Conservation (phyloP, 108 stramenopile species). For the Nitzschia sp. region DNA sequence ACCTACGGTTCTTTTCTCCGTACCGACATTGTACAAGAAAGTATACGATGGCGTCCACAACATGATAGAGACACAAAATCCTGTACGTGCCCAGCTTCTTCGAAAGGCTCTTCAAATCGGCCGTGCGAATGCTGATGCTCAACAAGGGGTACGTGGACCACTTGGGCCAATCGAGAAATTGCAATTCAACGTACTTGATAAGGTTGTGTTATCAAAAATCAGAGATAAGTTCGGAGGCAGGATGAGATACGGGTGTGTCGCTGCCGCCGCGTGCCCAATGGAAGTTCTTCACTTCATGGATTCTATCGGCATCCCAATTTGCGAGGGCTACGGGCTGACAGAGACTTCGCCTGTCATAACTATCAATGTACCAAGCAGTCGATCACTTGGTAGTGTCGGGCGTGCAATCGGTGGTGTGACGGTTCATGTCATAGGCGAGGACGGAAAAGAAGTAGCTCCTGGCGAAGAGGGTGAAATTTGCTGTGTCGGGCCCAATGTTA, state of each 20-base stretch:
- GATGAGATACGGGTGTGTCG: slow-evolving; percentile 74
- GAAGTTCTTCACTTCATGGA: slow-evolving; percentile 94
- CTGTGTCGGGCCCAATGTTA: slow-evolving; percentile 89
- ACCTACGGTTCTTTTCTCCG: slow-evolving; percentile 86
- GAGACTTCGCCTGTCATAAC: slow-evolving; percentile 89
- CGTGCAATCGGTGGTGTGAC: slow-evolving; percentile 69
- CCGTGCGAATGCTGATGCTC: slow-evolving; percentile 45
- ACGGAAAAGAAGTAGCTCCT: slow-evolving; percentile 56
- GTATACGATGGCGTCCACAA: slow-evolving; percentile 94
- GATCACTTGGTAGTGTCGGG: slow-evolving; percentile 78
- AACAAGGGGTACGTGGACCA: slow-evolving; percentile 39
- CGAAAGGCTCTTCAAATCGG: slow-evolving; percentile 68
- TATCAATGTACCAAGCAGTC: slow-evolving; percentile 67
- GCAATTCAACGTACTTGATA: slow-evolving; percentile 65
- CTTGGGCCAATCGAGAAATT: slow-evolving; percentile 51
- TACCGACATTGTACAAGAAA: slow-evolving; percentile 93
- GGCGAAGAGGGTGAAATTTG: slow-evolving; percentile 92
- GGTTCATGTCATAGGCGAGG: slow-evolving; percentile 70
- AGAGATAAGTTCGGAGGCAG: slow-evolving; percentile 90
- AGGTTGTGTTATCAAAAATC: slow-evolving; percentile 84
- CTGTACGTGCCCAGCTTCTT: slow-evolving; percentile 69
- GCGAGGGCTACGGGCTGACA: slow-evolving; percentile 93
- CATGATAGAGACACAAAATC: slow-evolving; percentile 65
- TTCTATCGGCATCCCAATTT: slow-evolving; percentile 85
- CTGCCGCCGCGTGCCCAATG: slow-evolving; percentile 87